Evolutionary conservation across 1,139 yeast genomes (phyloP).

Genomic region (Saccharomycopsis hybrid): DNA sequence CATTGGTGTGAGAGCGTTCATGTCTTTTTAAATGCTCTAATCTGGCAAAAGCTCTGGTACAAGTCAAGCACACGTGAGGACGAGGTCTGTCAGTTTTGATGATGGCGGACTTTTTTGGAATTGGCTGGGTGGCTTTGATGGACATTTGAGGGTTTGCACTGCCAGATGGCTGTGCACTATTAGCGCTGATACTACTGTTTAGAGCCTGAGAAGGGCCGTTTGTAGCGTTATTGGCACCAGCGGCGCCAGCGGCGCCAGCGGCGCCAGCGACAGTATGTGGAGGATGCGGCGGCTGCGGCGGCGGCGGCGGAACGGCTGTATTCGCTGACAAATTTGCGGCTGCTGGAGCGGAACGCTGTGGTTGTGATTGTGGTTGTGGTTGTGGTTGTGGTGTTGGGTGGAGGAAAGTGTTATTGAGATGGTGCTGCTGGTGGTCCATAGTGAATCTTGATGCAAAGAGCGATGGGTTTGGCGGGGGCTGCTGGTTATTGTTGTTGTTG

Average conservation of each 20-base stretch:
- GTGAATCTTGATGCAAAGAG: not conserved
- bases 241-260: not conserved
- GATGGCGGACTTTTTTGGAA: slow-evolving; percentile 78
- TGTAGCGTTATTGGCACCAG: not conserved
- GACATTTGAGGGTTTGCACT: not conserved
- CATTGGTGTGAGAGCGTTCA: slow-evolving; percentile 92
- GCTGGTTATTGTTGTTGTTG: not conserved
- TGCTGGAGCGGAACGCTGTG: not conserved
- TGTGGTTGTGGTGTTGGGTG: not conserved
- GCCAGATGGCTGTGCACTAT: not conserved
- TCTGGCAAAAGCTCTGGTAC: slow-evolving; percentile 94
- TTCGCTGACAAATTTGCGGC: not conserved
- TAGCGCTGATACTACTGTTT: not conserved
- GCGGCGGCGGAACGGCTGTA: not conserved
- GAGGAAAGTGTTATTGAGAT: not conserved
- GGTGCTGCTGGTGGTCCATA: too few relatives aligned
- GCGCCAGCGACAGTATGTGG: not conserved
- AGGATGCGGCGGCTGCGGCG: not conserved
- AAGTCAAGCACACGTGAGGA: slow-evolving; percentile 82
- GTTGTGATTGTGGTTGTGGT: not conserved
- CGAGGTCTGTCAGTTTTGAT: slow-evolving; percentile 87
- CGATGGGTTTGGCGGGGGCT: not conserved
- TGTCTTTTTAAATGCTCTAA: slow-evolving; percentile 91
- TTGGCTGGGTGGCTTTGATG: slow-evolving; percentile 44
- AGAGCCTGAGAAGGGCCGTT: not conserved